Conservation (phyloP, 768 basidiomycete species). For the Chalciporus sphaerocephalus region DNA sequence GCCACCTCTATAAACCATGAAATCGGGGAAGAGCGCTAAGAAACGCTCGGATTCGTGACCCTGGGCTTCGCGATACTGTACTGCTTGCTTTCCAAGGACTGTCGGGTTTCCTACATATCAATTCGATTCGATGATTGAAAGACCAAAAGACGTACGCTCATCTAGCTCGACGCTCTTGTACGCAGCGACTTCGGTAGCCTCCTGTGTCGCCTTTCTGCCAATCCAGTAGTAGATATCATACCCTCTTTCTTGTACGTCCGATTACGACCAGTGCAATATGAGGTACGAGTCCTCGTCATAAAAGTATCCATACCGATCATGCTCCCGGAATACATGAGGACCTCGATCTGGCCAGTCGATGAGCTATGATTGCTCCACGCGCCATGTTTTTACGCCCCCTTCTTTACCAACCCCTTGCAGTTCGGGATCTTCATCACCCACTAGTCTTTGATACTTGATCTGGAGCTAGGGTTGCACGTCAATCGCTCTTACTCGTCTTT, state of each 20-base stretch:
- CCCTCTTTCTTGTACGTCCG: slow-evolving; percentile 57
- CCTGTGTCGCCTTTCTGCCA: slow-evolving; percentile 53
- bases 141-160: slow-evolving; percentile 43
- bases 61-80: slow-evolving; percentile 62
- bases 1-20: slow-evolving; percentile 45
- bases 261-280: slow-evolving; percentile 38
- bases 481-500: neutral
- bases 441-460: slow-evolving; percentile 47
- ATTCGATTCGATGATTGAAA: neutral
- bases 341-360: slow-evolving; percentile 24
- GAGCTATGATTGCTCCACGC: slow-evolving; percentile 53
- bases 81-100: slow-evolving; percentile 45
- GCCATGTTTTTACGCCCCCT: slow-evolving; percentile 52
- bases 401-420: slow-evolving; percentile 46
- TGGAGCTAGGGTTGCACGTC: slow-evolving; percentile 28
- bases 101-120: neutral
- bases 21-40: slow-evolving; percentile 47
- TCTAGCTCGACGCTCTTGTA: slow-evolving; percentile 68
- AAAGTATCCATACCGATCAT: slow-evolving; percentile 47
- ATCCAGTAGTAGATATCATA: slow-evolving; percentile 68
- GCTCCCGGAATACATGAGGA: slow-evolving; percentile 1
- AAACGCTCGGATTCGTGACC: slow-evolving; percentile 50
- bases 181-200: slow-evolving; percentile 58
- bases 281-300: slow-evolving; percentile 67
- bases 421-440: slow-evolving; percentile 42